Percentiles rank a stretch among this genome's conserved stretches.
Conservation (phyloP, 1,284 basidiomycete genomes). For the Kwoniella shivajii region DNA sequence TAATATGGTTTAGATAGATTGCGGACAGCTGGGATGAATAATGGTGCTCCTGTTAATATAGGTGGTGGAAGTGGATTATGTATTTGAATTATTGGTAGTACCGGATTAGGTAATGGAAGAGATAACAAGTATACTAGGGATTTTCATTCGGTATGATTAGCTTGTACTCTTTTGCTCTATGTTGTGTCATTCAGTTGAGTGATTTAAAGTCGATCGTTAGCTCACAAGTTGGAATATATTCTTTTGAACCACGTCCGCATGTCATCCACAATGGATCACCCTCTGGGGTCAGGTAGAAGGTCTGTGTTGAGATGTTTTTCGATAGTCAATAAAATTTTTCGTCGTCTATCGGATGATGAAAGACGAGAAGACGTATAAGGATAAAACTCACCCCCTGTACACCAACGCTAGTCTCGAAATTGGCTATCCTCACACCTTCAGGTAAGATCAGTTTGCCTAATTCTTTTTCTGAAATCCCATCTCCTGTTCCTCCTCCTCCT, state of each 20-base stretch:
- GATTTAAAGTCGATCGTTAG: constrained; percentile 59
- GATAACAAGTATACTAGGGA: constrained; percentile 55
- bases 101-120: constrained; percentile 27
- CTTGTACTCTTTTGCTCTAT: too few species aligned
- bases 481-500: constrained; percentile 11
- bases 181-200: too few species aligned
- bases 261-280: constrained; percentile 83
- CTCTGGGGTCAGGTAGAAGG: constrained; percentile 56
- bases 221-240: constrained; percentile 68
- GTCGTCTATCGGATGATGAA: constrained; percentile 56
- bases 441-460: constrained; percentile 46
- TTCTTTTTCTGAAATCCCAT: constrained; percentile 37
- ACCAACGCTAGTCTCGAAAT: constrained; percentile 48
- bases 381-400: constrained; percentile 44
- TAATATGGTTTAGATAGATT: constrained; percentile 43
- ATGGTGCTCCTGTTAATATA: constrained; percentile 58
- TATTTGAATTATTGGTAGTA: constrained; percentile 45
- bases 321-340: too few species aligned
- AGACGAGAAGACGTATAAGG: constrained; percentile 54
- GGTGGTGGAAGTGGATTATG: constrained; percentile 50
- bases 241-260: constrained; percentile 60
- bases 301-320: constrained; percentile 12
- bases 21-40: constrained; percentile 51
- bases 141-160: background rate
- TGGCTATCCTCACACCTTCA: constrained; percentile 42